Conservation (phyloP, 106 monocot genomes). For the Dioscorea zingiberensis region DNA sequence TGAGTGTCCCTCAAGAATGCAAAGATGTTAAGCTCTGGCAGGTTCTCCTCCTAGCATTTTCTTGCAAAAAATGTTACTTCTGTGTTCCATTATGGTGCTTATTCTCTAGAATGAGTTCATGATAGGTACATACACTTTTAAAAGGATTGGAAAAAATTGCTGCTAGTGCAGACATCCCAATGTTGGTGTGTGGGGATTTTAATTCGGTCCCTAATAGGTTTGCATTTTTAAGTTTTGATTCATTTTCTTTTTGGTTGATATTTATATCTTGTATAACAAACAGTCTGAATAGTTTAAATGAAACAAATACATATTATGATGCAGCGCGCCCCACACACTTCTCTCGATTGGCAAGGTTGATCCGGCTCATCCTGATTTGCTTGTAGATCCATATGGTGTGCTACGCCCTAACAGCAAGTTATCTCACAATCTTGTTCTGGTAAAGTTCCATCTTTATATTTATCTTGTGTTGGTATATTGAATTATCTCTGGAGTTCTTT, state of each 20-base stretch:
- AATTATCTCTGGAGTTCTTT: neutral
- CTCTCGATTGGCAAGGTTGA: constrained; percentile 86
- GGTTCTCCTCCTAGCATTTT: constrained; percentile 29
- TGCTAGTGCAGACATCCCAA: constrained; percentile 89
- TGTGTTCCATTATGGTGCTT: neutral
- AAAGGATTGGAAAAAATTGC: constrained; percentile 96
- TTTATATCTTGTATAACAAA: neutral
- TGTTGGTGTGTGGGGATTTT: constrained; percentile 99
- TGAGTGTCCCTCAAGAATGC: constrained; percentile 35
- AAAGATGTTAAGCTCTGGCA: constrained; percentile 94
- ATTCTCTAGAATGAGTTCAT: neutral
- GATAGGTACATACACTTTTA: constrained; percentile 84
- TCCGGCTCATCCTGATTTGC: constrained; percentile 75
- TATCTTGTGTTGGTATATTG: neutral
- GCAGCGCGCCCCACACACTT: constrained; percentile 82
- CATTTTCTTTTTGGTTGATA: neutral
- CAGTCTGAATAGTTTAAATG: neutral
- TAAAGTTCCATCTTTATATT: constrained; percentile 20
- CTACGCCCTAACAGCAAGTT: constrained; percentile 65
- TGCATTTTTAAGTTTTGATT: neutral
- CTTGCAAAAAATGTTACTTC: neutral
- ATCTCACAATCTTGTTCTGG: constrained; percentile 85
- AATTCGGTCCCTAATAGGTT: constrained; percentile 87
- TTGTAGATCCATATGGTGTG: constrained; percentile 72
- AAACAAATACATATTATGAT: neutral